Base-by-base conservation (phyloP, 1,284 basidiomycete species). In the Ceratobasidium papillatum region DNA sequence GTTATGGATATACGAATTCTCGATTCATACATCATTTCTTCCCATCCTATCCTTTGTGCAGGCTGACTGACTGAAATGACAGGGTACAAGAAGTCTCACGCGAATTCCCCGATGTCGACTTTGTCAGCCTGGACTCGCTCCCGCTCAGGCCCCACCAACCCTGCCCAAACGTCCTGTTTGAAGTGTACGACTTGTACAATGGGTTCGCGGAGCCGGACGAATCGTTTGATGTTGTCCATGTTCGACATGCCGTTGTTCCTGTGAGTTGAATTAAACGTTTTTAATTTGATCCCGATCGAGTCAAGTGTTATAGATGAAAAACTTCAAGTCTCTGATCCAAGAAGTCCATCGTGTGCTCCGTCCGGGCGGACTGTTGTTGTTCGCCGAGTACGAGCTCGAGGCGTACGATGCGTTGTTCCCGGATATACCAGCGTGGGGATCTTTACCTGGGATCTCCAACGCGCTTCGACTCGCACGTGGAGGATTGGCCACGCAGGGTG, bases 151-250 rank as follows among this genome's bases (percentile, higher is more conserved):
- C 69, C 32, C 69, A 72, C 34, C 36, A 2, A 9, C 56, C 69
- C 1, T 38, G 69, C 43, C 58, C 56, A 17, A 72, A 72, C 58
- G 58, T 72, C 1, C 30, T 52, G 14, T 72, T 72, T 36, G 69
- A 72, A 51, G 69, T 72, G 9, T 72, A 72, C 45, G 69, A 72
- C 25, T n/a, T 72, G 43, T 62, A 72, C 69, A 62, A 61, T 22
- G 69, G 69, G 27, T 61, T 72, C 17, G 69, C 69, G 8, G 69
- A 72, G 27, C 43, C 69, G 19, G 69, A 72, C 47, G 27, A 51
- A 12, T 62, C 58, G 22, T 72, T 72, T 52, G 69, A 72, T n/a
- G 45, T 72, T 12, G 69, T 72, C 5, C 56, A 72, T 27, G 17
- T 72, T 12, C 59, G 58, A 22, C 58, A 72, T 25, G 69, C 58